phyloP scores from a whole-genome alignment of 2,329 filamentous ascomycete genomes.

The Monilinia fructigena region DNA sequence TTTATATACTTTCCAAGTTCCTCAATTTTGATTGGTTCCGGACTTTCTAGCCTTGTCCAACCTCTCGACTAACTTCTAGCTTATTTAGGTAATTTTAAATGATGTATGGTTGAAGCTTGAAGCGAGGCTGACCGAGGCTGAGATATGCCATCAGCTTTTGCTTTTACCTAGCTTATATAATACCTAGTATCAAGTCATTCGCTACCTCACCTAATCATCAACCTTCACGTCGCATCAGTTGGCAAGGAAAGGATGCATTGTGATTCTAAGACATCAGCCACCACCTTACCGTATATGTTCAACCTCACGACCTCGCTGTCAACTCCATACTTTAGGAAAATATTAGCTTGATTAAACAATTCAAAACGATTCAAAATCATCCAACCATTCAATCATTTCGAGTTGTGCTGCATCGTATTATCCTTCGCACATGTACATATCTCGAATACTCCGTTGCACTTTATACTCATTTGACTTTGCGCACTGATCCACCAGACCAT shows the following conservation, averaged over 20 bases:
- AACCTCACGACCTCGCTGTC: background rate
- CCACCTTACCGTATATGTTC: too few relatives aligned
- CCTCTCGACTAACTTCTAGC: background rate
- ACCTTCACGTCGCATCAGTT: slow-evolving; percentile 2
- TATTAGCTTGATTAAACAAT: background rate
- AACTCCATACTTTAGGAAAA: background rate
- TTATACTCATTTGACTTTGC: slow-evolving; percentile 2
- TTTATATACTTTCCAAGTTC: background rate
- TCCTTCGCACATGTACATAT: slow-evolving; percentile 12
- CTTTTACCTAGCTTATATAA: background rate
- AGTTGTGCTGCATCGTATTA: slow-evolving; percentile 14
- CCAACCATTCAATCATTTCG: background rate
- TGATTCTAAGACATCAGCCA: too few relatives aligned
- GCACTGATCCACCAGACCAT: slow-evolving; percentile 23
- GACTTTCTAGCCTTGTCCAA: background rate
- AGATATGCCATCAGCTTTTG: background rate
- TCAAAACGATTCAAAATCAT: background rate
- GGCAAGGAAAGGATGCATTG: too few relatives aligned
- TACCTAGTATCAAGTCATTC: background rate
- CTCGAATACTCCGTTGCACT: slow-evolving; percentile 11
- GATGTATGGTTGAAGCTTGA: too few relatives aligned
- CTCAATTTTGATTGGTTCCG: background rate
- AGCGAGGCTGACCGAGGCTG: background rate
- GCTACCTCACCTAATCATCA: background rate
- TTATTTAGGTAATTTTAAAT: too few relatives aligned